A percentile compares a stretch with the other conserved stretches of the same genome.
phyloP scores from a whole-genome alignment of 371 early-diverging fungal genomes.

The Circinella minor region DNA sequence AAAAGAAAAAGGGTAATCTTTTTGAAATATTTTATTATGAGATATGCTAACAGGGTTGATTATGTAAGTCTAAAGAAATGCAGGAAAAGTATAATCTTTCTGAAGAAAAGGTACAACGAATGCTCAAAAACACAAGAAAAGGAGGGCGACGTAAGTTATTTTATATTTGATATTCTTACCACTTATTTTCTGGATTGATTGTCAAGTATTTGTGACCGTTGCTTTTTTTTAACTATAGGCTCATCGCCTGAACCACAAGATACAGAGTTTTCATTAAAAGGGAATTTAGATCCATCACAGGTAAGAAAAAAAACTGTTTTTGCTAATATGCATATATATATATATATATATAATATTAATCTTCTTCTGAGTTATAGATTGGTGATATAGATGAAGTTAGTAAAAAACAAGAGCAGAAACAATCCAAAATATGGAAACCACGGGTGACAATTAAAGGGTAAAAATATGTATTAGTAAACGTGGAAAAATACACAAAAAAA shows the following conservation, averaged over 20 bases:
- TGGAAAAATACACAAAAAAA: too few species aligned
- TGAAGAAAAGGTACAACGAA: slow-evolving; percentile 58
- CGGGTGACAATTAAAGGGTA: slow-evolving; percentile 68
- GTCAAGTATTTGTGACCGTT: too few species aligned
- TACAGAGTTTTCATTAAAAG: slow-evolving; percentile 21
- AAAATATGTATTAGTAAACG: neutral
- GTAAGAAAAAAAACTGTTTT: slow-evolving; percentile 16
- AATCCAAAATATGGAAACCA: slow-evolving; percentile 64
- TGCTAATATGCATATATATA: too few species aligned
- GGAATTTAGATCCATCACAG: slow-evolving; percentile 39
- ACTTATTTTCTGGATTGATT: too few species aligned
- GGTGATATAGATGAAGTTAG: slow-evolving; percentile 29
- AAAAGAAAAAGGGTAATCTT: slow-evolving; percentile 15
- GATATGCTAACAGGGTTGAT: slow-evolving; percentile 1
- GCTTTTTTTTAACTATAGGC: neutral
- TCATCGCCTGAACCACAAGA: slow-evolving; percentile 28
- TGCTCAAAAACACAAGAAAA: slow-evolving; percentile 59
- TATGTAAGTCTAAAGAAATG: slow-evolving; percentile 53
- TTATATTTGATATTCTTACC: neutral
- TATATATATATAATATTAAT: too few species aligned
- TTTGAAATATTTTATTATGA: neutral
- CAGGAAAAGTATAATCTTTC: slow-evolving; percentile 68
- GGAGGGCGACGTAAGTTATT: slow-evolving; percentile 28
- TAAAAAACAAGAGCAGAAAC: slow-evolving; percentile 16
- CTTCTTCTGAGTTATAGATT: slow-evolving; percentile 4